Base-by-base conservation (phyloP, 2,329 filamentous ascomycete genomes). In the Penicillium sp. region DNA sequence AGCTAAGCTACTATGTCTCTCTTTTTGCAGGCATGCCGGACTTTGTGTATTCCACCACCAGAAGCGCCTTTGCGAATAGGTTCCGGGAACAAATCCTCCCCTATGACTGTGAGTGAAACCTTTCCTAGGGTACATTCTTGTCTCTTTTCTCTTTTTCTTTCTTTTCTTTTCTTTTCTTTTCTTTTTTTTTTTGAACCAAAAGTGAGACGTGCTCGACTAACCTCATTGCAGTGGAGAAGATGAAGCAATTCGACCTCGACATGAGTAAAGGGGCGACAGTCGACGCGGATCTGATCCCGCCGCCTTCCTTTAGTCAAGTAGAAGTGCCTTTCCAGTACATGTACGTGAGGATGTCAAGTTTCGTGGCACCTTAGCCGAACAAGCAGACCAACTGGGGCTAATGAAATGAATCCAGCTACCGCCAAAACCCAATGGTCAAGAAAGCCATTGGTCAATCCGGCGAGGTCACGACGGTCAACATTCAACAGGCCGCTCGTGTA, bases 371-470 rank as follows among this genome's bases (percentile, higher is more conserved):
- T 18, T 18, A 18, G 18, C 18, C 18, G 18, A 18, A 18, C 18
- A 18, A 18, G 3, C 18, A 18, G 18, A 18, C 18, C 18, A 3
- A 18, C 18, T 18, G 18, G 18, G 18, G 18, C 18, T 18, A 18
- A 18, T 18, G 18, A 18, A 18, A 18, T 18, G 18, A 18, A 18
- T 18, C 24, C 67, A 83, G 83, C 53, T 96, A 94, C 69, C 84
- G 86, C 34, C 91, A 96, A 69, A 95, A 95, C 52, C 81, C 86
- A 0, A 85, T 85, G 46, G 85, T 90, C 26, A 83, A 82, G 46
- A 82, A 82, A 49, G 71, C 74, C 4, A 66, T 77, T 39, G 78
- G 82, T 46, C 77, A 75, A 57, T 53, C 77, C 74, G 67, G 80
- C 76, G 68, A 87, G 77, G 62, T 80, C 69, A 60, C 81, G 70